Base-by-base conservation (phyloP, 2,329 filamentous ascomycete species). In the Escovopsis sp. region DNA sequence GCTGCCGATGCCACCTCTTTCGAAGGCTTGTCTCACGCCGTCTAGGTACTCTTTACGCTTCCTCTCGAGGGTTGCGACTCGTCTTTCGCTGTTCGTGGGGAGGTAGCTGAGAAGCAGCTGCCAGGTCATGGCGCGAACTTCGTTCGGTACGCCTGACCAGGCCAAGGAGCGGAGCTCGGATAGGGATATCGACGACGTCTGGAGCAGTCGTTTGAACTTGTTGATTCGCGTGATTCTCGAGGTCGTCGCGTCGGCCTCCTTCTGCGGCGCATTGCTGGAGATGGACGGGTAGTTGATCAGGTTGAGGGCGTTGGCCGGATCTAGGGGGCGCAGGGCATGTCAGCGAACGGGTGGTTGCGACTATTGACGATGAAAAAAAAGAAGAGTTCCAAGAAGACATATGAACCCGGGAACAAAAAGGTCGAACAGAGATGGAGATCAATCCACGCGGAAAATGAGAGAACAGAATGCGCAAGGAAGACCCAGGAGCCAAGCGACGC, bases 61-160 rank as follows among this genome's bases (percentile, higher is more conserved):
- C 39, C 90, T 70, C 54, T 98, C 90, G 9, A 98, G 66, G 0
- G 87, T 90, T 1, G 83, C 73, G 7, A 96, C 83, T 35, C 92
- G 75, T 42, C 90, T 72, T 54, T 98, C 92, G 48, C 86, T 93
- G 52, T 86, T 94, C n/a, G 88, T 92, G 1, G 92, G 90, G 4
- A 98, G 70, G 55, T 98, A 98, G 39, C 88, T 90, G 17, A 98
- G 72, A 15, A 98, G 68, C 17, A 98, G 68, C 57, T 96, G 87
- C 90, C 90, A 98, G n/a, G 88, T 90, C 80, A 98, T 94, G 34
- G 90, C 85, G 37, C 92, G 83, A 14, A 98, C 86, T 61, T 98
- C 92, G 48, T 85, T 79, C 0, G 90, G 92, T 26, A 96, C 72
- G 11, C 90, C 90, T 35, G 87, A 90, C 90, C 92, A 98, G 21